These are phyloP conservation scores for Metroxylon sagu DNA, from an alignment of 176 grass and related monocot genomes.

Conservation along the genomic window DNA sequence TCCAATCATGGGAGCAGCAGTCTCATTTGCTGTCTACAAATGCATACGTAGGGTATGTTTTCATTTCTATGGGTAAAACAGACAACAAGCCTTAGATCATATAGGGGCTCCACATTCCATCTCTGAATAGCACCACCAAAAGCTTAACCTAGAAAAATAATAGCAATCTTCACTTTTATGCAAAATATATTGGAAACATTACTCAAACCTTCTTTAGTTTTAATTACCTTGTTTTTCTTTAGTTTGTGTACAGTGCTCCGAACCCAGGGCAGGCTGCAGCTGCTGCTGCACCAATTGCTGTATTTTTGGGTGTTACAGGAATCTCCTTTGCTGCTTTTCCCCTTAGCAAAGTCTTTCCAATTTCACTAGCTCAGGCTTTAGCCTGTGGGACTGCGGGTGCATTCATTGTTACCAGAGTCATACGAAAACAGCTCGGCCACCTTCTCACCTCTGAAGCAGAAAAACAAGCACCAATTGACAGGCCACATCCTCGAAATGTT, in stretches of 20 bases:
- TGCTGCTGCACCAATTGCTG: conserved; percentile 80
- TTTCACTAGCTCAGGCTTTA: conserved; percentile 67
- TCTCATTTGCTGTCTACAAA: conserved; percentile 93
- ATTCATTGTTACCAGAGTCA: conserved; percentile 55
- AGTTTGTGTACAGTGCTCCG: conserved; percentile 95
- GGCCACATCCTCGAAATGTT: conserved; percentile 30
- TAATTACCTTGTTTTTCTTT: conserved; percentile 29
- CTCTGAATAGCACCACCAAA: too few species aligned
- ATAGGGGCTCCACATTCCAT: too few species aligned
- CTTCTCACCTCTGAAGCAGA: conserved; percentile 78
- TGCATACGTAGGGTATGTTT: conserved; percentile 80
- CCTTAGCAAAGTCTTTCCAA: conserved; percentile 49
- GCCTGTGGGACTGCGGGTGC: conserved; percentile 71
- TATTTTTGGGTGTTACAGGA: conserved; percentile 73
- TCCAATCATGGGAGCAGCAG: conserved; percentile 80
- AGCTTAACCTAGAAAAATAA: too few species aligned
- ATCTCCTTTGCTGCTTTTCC: conserved; percentile 89
- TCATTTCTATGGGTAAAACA: background rate
- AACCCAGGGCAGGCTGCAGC: conserved; percentile 98
- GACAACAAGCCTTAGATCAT: too few species aligned
- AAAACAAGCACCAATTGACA: conserved; percentile 30
- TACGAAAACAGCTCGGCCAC: conserved; percentile 63
- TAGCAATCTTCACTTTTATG: too few species aligned
- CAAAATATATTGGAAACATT: too few species aligned
- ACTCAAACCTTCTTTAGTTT: background rate